Conservation (phyloP, 345 rosid species). For the Eucalyptus regnans region DNA sequence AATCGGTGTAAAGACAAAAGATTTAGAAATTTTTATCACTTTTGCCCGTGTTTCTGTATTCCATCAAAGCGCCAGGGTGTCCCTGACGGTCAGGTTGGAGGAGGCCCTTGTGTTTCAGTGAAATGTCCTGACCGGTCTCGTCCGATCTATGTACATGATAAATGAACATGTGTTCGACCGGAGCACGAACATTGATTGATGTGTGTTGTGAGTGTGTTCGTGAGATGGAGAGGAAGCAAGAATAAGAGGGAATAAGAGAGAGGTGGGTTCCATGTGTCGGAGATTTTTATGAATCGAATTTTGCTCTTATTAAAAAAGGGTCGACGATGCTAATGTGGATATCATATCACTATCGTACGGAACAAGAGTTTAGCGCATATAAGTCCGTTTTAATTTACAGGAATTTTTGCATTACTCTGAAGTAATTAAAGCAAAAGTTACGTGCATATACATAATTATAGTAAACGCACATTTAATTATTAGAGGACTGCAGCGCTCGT, state of each 20-base stretch:
- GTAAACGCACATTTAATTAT: no score
- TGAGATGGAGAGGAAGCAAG: background rate
- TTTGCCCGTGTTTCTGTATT: background rate
- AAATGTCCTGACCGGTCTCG: fast-evolving
- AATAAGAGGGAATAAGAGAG: background rate
- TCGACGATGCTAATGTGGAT: background rate
- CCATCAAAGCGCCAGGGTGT: background rate
- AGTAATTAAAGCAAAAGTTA: background rate
- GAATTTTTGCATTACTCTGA: background rate
- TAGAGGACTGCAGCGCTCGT: no score
- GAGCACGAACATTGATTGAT: background rate
- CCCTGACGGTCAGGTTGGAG: background rate
- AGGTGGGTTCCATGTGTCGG: background rate
- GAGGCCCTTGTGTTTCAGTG: background rate
- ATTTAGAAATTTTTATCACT: no score
- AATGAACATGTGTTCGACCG: background rate
- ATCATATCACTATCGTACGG: background rate
- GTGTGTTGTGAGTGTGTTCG: background rate
- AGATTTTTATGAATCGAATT: background rate
- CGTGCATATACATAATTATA: background rate
- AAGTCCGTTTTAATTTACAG: background rate
- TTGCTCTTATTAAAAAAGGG: background rate
- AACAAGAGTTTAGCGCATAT: fast-evolving
- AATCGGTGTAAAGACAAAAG: no score
- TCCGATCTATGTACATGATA: fast-evolving